phyloP scores from a whole-genome alignment of 2,329 filamentous ascomycete genomes.

The Phyllosticta capitalensis region DNA sequence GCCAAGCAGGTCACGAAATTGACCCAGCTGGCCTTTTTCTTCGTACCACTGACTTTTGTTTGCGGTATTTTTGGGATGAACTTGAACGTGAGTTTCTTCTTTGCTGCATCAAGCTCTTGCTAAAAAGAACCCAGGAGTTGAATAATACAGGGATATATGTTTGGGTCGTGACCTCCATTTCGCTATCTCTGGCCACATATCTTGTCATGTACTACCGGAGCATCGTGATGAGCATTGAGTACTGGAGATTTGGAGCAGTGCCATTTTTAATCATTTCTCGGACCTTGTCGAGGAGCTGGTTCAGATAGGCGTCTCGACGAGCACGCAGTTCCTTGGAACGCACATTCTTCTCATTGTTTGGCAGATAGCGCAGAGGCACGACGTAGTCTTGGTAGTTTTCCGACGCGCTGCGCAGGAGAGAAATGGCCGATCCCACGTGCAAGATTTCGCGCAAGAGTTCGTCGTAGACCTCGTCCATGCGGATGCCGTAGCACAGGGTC shows the following conservation, averaged over 20 bases:
- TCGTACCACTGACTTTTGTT: conserved; percentile 19
- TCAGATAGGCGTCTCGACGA: conserved; percentile 42
- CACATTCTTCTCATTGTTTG: conserved; percentile 43
- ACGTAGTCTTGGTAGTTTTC: conserved; percentile 48
- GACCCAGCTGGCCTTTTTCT: conserved; percentile 20
- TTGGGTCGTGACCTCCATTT: too few relatives aligned
- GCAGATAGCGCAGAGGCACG: conserved; percentile 40
- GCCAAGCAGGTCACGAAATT: conserved; percentile 19
- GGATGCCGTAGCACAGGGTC: conserved; percentile 46
- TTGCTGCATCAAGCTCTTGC: too few relatives aligned
- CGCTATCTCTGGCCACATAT: too few relatives aligned
- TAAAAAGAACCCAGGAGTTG: too few relatives aligned
- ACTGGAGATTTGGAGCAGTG: too few relatives aligned
- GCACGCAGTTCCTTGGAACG: conserved; percentile 39
- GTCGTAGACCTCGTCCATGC: conserved; percentile 46
- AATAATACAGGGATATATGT: too few relatives aligned
- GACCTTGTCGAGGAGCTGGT: conserved; percentile 41
- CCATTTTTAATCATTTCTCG: conserved; percentile 42
- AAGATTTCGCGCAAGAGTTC: conserved; percentile 43
- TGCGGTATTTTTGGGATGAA: conserved; percentile 14
- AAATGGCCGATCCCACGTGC: conserved; percentile 44
- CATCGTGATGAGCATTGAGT: too few relatives aligned
- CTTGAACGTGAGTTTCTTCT: too few relatives aligned
- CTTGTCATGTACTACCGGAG: too few relatives aligned
- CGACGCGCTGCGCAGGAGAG: conserved; percentile 39